Conservation (phyloP, 495 filamentous ascomycete genomes). For the Umbilicaria muhlenbergii region DNA sequence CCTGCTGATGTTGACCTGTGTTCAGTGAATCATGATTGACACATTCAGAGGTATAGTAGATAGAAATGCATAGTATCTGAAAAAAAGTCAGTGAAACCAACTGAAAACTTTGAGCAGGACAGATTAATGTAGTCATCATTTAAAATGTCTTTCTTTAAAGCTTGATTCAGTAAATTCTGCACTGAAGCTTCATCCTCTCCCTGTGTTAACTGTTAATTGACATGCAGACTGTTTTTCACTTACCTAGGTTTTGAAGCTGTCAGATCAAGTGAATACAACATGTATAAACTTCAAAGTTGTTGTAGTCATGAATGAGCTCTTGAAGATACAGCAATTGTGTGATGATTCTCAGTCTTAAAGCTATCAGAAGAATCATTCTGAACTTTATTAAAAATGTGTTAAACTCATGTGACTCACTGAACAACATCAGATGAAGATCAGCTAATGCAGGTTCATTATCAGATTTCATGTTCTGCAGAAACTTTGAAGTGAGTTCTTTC, state of each 20-base stretch:
- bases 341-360: conserved; percentile 14
- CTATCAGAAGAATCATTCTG: conserved; percentile 18
- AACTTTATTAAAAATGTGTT: conserved; percentile 14
- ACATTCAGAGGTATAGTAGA: neutral
- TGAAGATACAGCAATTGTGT: conserved; percentile 17
- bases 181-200: neutral
- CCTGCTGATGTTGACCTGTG: neutral
- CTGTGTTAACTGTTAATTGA: neutral
- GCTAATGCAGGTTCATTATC: no score
- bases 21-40: neutral
- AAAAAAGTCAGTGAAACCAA: no score
- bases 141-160: neutral
- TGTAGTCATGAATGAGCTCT: conserved; percentile 19
- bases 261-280: conserved; percentile 20
- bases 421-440: conserved; percentile 6
- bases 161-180: conserved; percentile 1
- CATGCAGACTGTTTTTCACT: neutral
- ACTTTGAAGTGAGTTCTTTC: no score
- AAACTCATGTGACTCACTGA: conserved; percentile 17
- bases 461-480: no score
- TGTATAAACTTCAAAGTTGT: conserved; percentile 12
- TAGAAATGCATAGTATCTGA: neutral
- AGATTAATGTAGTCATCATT: neutral
- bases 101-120: no score
- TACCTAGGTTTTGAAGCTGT: conserved; percentile 15